Evolutionary conservation across 257 asterid species (phyloP).

Genomic region (Cynanchum wilfordii): DNA sequence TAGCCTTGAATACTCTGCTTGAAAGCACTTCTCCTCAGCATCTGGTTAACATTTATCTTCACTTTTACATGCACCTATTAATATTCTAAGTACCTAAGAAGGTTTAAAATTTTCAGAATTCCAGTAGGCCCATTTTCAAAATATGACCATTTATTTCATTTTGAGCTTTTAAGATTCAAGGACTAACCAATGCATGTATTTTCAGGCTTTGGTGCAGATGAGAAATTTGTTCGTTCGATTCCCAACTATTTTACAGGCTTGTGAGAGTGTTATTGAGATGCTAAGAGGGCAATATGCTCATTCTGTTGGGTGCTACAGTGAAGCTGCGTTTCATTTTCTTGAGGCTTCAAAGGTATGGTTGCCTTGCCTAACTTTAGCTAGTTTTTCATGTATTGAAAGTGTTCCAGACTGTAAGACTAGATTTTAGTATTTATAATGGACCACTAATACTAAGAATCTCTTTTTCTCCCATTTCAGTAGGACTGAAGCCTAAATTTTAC

Average conservation of each 20-base stretch:
- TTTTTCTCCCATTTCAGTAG: background rate
- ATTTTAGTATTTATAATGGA: background rate
- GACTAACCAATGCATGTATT: conserved; percentile 10
- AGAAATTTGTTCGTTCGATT: conserved; percentile 73
- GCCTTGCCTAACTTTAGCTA: background rate
- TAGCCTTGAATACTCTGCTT: background rate
- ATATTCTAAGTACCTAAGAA: background rate
- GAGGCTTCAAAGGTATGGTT: conserved; percentile 72
- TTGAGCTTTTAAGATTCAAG: background rate
- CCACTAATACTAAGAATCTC: background rate
- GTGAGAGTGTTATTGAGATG: conserved; percentile 82
- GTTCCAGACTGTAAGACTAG: background rate
- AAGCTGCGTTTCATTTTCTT: conserved; percentile 84
- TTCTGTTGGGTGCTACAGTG: conserved; percentile 72
- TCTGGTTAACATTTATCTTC: background rate
- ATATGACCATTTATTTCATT: background rate
- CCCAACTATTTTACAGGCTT: conserved; percentile 92
- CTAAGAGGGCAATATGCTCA: conserved; percentile 97
- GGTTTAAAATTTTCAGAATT: background rate
- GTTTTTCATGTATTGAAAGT: background rate
- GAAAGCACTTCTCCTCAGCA: background rate
- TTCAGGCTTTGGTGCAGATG: conserved; percentile 93
- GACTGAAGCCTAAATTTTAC: background rate
- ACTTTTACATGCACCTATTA: background rate
- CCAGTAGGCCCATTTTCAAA: background rate